Base-by-base conservation (phyloP, 1,284 basidiomycete genomes). In the Trametes hirsuta region DNA sequence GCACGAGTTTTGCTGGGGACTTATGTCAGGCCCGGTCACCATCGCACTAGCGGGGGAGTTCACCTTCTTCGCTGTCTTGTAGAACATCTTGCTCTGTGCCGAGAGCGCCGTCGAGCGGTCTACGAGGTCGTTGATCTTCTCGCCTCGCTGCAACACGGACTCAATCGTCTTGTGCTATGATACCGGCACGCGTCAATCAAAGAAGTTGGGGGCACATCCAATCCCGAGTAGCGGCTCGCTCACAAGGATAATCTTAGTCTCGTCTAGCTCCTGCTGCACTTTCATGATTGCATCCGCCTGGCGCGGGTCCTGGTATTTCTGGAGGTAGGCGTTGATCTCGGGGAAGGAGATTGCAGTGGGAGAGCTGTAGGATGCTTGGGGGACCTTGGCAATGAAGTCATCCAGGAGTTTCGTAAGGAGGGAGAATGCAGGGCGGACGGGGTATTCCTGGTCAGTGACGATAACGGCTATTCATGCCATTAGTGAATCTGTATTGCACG, bases 281-380 rank as follows among this genome's bases (percentile, higher is more conserved):
- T 91, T 88, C 96, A 99, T 97, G 72, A 99, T 98, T 18, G 94
- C 91, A 79, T 99, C 97, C 4, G 97, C 97, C 79, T 99, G 96
- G 65, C 90, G 86, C 8, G 97, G 97, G 76, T 99, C 97, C 79
- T 99, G 97, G 77, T 98, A 99, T 77, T 97, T 95, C 73, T 86
- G 81, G 50, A 99, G 77, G 75, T 96, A 98, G 15, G 84, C 85
- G 53, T 87, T 83, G 65, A 95, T 82, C 58, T 93, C 88, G 49
- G 83, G 84, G 79, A 86, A 93, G 49, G 76, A 87, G 69, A 92
- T 88, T 1, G 85, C 71, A 1, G 81, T 71, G 8, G 88, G 87
- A 58, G 83, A 87, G 61, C 76, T 74, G 73, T 84, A 92, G 47
- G 88, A 82, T 3, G 86, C 78, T 69, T 87, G 83, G 6, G 91